Percentiles rank a stretch among this genome's conserved stretches.
phyloP scores from a whole-genome alignment of 176 grass and related monocot species.

The Elaeis guineensis region DNA sequence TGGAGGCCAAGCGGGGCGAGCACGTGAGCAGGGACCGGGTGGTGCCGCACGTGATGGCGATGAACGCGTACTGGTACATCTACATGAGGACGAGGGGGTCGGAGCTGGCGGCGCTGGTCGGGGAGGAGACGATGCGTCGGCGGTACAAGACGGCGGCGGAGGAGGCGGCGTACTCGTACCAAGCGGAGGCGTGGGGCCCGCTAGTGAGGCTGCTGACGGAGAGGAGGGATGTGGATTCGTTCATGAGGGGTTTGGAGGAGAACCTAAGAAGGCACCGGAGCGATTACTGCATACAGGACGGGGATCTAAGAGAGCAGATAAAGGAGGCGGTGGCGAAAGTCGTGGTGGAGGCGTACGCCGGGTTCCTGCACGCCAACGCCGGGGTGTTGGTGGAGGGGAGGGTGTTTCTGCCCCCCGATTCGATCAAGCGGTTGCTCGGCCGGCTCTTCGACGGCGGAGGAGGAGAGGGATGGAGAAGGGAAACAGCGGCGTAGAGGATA shows the following conservation, averaged over 20 bases:
- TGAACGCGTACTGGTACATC: constrained; percentile 75
- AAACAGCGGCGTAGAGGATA: background rate
- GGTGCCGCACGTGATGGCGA: constrained; percentile 42
- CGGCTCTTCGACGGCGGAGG: constrained; percentile 38
- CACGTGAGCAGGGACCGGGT: constrained; percentile 13
- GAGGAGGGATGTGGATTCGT: constrained; percentile 17
- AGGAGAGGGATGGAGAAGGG: constrained; percentile 7
- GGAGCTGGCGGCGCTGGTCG: constrained; percentile 42
- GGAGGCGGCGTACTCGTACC: constrained; percentile 64
- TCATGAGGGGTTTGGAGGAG: constrained; percentile 32
- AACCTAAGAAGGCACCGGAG: constrained; percentile 22
- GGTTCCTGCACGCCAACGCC: constrained; percentile 41
- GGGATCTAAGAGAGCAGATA: constrained; percentile 50
- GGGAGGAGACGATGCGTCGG: constrained; percentile 42
- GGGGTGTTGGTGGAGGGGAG: constrained; percentile 1
- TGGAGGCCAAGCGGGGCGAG: constrained; percentile 34
- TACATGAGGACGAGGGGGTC: constrained; percentile 49
- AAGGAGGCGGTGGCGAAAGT: constrained; percentile 29
- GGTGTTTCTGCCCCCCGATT: constrained; percentile 30
- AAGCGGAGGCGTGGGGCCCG: constrained; percentile 35
- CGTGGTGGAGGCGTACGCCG: constrained; percentile 43
- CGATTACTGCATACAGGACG: constrained; percentile 37
- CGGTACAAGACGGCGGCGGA: constrained; percentile 46
- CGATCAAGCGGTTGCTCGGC: constrained; percentile 23
- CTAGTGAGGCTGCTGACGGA: constrained; percentile 28